Base-by-base conservation (phyloP, 1,284 basidiomycete species). In the Malassezia equina region DNA sequence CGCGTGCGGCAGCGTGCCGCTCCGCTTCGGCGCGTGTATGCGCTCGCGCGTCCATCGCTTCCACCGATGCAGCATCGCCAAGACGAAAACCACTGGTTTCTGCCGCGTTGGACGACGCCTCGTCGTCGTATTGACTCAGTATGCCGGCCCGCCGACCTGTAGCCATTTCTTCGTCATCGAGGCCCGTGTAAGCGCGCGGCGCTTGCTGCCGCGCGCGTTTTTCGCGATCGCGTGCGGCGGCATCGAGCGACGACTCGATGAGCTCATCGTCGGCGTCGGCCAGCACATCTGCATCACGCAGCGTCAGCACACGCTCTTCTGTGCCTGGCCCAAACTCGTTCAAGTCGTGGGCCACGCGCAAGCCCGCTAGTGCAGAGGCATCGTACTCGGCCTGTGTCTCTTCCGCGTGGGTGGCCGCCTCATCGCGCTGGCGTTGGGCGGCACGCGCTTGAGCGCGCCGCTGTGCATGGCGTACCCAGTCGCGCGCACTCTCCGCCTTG, bases 261-360 rank as follows among this genome's bases (percentile, higher is more conserved):
- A 98, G 81, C 76, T 95, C 93, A 76, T 98, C 94, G 83, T 98
- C 94, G 87, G 57, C 66, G 84, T 88, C 89, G 80, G 94, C 90
- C 28, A 98, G 83, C 52, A 99, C 86, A 32, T 86, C 83, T 66
- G 84, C 86, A 74, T 99, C 94, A 81, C 93, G 91, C 68, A 99
- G 79, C 1, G 94, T 99, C 63, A 99, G 84, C 78, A 98, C 88
- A 59, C 85, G 83, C 64, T 89, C 90, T 76, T 94, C 86, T 15
- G 49, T 39, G 63, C 94, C 93, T 75, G 90, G 89, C 59, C 82
- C 86, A 13, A 74, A 62, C 19, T 69, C 70, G 57, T 93, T 87
- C 56, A 93, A 83, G 78, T 89, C 88, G 78, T 99, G 94, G 76
- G 82, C 85, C 71, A 99, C 94, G 80, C 93, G 94, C 59, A 99